Conservation (phyloP, 164 flowering plant genomes). For the Magnolia sinica region DNA sequence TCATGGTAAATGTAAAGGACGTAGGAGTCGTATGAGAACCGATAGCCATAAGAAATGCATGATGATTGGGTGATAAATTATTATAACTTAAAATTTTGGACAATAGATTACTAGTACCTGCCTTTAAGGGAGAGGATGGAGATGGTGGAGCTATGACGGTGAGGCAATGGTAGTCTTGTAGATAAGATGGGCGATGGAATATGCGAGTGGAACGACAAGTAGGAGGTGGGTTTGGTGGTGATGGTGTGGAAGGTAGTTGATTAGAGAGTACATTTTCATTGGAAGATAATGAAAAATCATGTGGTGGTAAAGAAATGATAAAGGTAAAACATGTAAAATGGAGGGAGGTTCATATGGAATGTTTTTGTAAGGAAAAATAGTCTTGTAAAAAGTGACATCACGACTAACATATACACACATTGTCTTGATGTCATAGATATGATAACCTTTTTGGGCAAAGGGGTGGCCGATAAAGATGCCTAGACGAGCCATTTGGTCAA, state of each 20-base stretch:
- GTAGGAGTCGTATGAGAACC: neutral
- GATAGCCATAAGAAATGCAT: neutral
- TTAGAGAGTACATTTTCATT: neutral
- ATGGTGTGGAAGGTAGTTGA: neutral
- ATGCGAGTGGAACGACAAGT: neutral
- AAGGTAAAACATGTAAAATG: neutral
- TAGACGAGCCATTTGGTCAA: neutral
- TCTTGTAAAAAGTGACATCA: neutral
- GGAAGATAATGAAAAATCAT: neutral
- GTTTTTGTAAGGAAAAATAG: neutral
- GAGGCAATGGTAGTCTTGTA: neutral
- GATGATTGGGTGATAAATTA: neutral
- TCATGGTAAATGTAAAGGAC: neutral
- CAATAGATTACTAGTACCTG: neutral
- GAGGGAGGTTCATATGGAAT: neutral
- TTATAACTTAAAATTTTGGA: neutral
- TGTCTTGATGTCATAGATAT: neutral
- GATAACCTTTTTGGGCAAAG: neutral
- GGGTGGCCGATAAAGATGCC: neutral
- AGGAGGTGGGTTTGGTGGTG: neutral
- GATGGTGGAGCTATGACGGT: neutral
- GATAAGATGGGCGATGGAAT: neutral
- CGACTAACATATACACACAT: neutral
- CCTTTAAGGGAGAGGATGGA: neutral
- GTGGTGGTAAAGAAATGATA: neutral